Base-by-base conservation (phyloP, 352 stramenopile species). In the Globisporangium lucens region DNA sequence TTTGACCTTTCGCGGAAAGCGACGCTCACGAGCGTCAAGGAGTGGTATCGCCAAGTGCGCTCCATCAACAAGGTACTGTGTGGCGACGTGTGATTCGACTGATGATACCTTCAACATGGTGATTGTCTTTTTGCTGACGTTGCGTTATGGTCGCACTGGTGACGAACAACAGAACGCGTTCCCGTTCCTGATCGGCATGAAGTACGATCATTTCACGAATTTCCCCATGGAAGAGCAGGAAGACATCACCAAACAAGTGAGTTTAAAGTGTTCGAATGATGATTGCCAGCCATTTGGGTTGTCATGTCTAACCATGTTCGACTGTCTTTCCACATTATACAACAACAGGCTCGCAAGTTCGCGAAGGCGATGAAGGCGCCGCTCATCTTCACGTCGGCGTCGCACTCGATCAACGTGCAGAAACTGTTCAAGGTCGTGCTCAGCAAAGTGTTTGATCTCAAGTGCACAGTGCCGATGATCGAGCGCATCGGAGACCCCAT, bases 371-470 rank as follows among this genome's bases (percentile, higher is more conserved):
- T 98, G 94, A 97, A 98, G 56, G 94, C 94, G 41, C 94, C 94
- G 56, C 78, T 98, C 33, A 97, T 98, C 51, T 98, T 98, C 72
- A 97, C 89, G 60, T 97, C 90, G 33, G 87, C 92, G 7, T 96
- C 85, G 61, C 91, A 98, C 78, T 97, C 93, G 33, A 98, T 98
- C 70, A 98, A 98, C 77, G 91, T 98, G 30, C 91, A 98, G 63
- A 98, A 98, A 79, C 86, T 98, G 56, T 98, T 98, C 78, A 98
- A 98, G 70, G 89, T 98, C 59, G 90, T 98, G 55, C 76, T 98
- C 61, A 95, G 87, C 69, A 98, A 97, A 73, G 93, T 98, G 36
- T 98, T 98, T 69, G 91, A 98, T 63, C 83, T 98, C 69, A 94
- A 97, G 76, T 97, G 87, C 73, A 98, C 93, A 4, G 86, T 98